A percentile compares a stretch with the other conserved stretches of the same genome.
phyloP scores from a whole-genome alignment of 176 grass and related monocot species.

The Eremochloa ophiuroides region DNA sequence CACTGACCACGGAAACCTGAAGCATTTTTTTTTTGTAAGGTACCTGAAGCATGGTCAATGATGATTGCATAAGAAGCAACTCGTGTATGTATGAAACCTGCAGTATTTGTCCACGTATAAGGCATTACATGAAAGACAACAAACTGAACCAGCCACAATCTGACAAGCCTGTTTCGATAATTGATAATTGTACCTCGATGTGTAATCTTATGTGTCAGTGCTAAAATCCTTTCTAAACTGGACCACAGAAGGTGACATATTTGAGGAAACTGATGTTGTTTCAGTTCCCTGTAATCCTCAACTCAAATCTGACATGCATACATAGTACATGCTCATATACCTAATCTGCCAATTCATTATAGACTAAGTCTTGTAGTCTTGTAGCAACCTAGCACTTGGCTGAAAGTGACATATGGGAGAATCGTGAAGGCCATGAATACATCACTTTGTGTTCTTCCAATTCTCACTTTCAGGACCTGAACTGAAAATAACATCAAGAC shows the following conservation, averaged over 20 bases:
- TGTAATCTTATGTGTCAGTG: neutral
- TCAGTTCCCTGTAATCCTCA: constrained; percentile 46
- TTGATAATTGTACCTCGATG: neutral
- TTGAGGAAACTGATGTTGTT: constrained; percentile 39
- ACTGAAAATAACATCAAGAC: neutral
- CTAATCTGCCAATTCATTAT: no score
- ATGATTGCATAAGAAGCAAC: neutral
- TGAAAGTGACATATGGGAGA: constrained; percentile 38
- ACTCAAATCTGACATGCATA: neutral
- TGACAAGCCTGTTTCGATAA: neutral
- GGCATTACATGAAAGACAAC: constrained; percentile 23
- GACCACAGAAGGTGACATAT: constrained; percentile 36
- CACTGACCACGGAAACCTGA: no score
- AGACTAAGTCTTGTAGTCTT: neutral
- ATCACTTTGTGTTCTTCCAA: constrained; percentile 48
- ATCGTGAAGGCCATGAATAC: neutral
- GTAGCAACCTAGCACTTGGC: neutral
- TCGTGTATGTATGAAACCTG: neutral
- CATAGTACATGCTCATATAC: neutral
- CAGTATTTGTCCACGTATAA: neutral
- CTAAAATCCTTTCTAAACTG: neutral
- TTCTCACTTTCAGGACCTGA: constrained; percentile 34
- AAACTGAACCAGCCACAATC: neutral
- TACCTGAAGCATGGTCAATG: no score
- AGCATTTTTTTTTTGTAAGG: no score